phyloP scores from a whole-genome alignment of 495 filamentous ascomycete genomes.

The Xylaria nigripes region DNA sequence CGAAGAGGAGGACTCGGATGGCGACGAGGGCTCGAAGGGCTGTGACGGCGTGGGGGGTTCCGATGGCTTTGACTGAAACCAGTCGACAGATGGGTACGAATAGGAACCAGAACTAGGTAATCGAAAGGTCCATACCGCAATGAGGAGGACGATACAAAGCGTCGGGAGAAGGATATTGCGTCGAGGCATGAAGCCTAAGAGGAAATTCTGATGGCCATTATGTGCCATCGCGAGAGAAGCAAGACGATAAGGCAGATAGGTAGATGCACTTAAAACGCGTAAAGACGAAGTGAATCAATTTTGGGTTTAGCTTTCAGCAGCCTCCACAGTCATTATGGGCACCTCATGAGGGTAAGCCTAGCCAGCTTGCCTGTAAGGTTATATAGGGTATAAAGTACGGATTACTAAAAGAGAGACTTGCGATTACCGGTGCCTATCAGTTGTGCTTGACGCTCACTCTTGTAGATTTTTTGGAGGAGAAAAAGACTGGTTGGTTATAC shows the following conservation, averaged over 20 bases:
- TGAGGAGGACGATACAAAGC: conserved; percentile 25
- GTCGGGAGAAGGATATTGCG: conserved; percentile 22
- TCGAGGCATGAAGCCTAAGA: conserved; percentile 29
- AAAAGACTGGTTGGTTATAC: no score
- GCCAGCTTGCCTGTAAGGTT: neutral
- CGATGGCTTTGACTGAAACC: conserved; percentile 18
- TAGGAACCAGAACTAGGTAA: conserved; percentile 9
- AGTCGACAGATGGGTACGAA: conserved; percentile 9
- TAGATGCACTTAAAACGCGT: neutral
- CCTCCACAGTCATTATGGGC: neutral
- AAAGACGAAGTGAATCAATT: neutral
- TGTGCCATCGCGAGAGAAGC: conserved; percentile 11
- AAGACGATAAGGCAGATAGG: neutral
- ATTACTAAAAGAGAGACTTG: no score
- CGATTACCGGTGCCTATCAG: no score
- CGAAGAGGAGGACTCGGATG: neutral
- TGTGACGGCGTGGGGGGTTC: neutral
- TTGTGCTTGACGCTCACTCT: no score
- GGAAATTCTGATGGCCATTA: conserved; percentile 23
- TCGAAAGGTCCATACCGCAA: conserved; percentile 22
- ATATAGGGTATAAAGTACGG: no score
- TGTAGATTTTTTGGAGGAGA: no score
- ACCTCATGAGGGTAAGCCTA: neutral
- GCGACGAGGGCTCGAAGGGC: conserved; percentile 10
- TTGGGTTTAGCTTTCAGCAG: neutral